A percentile compares a stretch with the other conserved stretches of the same genome.
Conservation (phyloP, 495 filamentous ascomycete genomes). For the Penicillium coffeae region DNA sequence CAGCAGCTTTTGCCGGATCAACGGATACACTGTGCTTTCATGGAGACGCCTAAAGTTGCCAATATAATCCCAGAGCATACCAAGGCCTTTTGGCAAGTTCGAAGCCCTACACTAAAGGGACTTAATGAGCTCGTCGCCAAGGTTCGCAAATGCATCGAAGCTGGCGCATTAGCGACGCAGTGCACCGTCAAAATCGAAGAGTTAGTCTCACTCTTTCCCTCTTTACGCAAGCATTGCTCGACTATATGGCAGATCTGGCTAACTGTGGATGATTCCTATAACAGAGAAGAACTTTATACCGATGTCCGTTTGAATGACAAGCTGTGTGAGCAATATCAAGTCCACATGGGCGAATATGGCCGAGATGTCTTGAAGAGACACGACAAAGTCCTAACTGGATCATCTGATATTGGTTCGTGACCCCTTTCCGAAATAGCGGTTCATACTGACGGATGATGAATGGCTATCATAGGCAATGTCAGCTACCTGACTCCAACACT, state of each 20-base stretch:
- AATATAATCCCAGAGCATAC: conserved; percentile 61
- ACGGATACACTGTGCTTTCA: conserved; percentile 56
- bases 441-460: too few relatives aligned
- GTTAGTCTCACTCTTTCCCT: conserved; percentile 13
- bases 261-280: neutral
- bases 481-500: conserved; percentile 62
- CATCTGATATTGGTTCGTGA: conserved; percentile 52
- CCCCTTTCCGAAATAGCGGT: neutral
- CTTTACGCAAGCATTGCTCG: neutral
- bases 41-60: conserved; percentile 53
- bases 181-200: conserved; percentile 48
- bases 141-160: conserved; percentile 56
- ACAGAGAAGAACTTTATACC: conserved; percentile 45
- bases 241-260: too few relatives aligned
- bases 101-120: conserved; percentile 44
- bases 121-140: conserved; percentile 46
- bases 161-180: conserved; percentile 58
- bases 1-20: conserved; percentile 62
- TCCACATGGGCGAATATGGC: conserved; percentile 47
- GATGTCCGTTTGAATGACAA: conserved; percentile 60
- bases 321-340: conserved; percentile 49
- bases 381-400: conserved; percentile 46
- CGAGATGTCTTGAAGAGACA: conserved; percentile 45
- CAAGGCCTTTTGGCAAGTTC: conserved; percentile 49
- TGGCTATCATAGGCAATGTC: conserved; percentile 48